Base-by-base conservation (phyloP, 768 basidiomycete genomes). In the Tephrocybe sp. region DNA sequence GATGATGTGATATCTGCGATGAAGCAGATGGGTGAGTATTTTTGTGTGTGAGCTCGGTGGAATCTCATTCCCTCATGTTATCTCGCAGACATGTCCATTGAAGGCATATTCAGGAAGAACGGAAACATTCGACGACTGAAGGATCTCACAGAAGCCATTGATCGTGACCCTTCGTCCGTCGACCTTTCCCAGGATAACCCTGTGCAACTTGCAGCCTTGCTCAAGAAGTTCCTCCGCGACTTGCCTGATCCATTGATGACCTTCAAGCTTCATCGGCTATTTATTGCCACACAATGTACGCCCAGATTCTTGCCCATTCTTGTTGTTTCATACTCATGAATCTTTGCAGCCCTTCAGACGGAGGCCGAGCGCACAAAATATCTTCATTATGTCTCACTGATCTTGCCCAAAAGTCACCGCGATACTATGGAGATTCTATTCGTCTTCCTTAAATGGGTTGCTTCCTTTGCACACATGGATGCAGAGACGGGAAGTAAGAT, bases 381-480 rank as follows among this genome's bases (percentile, higher is more conserved):
- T 60, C 77, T 98, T 22, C 94, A 97, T 65, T 77, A 95, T 57
- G 74, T 94, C 13, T 86, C 87, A 34, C 73, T 94, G 49, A 73
- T 98, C 7, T 71, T 99, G 61, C 97, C 97, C 27, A 93, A 92
- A 70, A 81, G 83, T 53, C 91, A 99, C 66, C 86, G 97, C 55
- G 97, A 99, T 68, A 97, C 95, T 16, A 84, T 97, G 82, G 97
- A 99, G 69, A 91, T 97, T 43, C 73, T 99, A 43, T 97, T 97
- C 63, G 94, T 97, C 24, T 99, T 99, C 74, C 78, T 99, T 57
- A 97, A 97, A 69, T 99, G 97, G 97, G 97, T 99, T 10, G 95
- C 95, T 9, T 97, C 94, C 1, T 99, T 99, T 66, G 93, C 97
- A 42, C 95, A 99, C 68, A 84, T 94, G 74, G 94, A 97, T 61